Base-by-base conservation (phyloP, 2,329 filamentous ascomycete genomes). In the Sporothrix phasma region DNA sequence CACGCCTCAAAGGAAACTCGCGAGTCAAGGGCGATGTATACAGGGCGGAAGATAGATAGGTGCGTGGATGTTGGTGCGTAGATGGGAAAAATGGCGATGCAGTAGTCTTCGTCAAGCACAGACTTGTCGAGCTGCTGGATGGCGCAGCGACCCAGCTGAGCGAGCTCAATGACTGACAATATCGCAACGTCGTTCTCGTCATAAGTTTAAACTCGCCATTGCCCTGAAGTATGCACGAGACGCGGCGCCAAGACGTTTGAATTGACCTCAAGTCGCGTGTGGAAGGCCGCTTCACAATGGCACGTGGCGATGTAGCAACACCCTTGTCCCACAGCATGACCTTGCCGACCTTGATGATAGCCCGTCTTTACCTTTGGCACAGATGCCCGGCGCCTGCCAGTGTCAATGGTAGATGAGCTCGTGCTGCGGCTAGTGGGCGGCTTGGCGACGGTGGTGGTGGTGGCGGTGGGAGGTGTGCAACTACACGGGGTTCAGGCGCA, bases 1-100 rank as follows among this genome's bases (percentile, higher is more conserved):
- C 94, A 99, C 13, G 97, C 94, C 73, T 99, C 94, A 70, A 95
- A 96, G n/a, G 96, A 80, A 6, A 96, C 86, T 47, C 92, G 84
- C 29, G 85, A 92, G 69, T 97, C 93, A 51, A 97, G 77, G 3
- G 90, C 89, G 39, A 99, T 80, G 72, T 96, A 97, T 41, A 97
- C 87, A 0, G 94, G 93, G n/a, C 90, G 86, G 65, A 91, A 87
- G 31, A 93, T 84, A 6, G 88, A 88, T 64, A 93, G 80, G 19
- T 88, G 83, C 2, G 85, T 88, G 1, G 90, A 84, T 22, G 85
- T 85, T 10, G 88, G 82, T 0, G 90, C 87, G 75, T 99, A 97
- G 67, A 93, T 92, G 17, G 94, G 93, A 72, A 97, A 97, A 54
- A 99, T 93, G 61, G 90, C 92, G 67, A 99, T 89, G 77, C 92